phyloP scores from a whole-genome alignment of 768 basidiomycete genomes.

The Mycena latifolia region DNA sequence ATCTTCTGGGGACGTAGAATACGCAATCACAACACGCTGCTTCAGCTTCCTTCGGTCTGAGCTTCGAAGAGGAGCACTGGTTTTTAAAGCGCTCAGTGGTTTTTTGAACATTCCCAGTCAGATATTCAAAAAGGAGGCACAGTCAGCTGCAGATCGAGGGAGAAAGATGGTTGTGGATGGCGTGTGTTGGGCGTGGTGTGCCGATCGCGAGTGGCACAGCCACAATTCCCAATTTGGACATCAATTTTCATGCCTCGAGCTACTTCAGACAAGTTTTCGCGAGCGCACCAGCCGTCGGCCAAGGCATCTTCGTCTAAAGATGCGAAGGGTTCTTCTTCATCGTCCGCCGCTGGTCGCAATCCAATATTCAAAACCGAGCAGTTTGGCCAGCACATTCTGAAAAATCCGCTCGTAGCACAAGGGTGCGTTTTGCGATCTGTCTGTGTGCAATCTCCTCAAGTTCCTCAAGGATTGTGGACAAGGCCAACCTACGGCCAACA shows the following conservation, averaged over 20 bases:
- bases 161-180: too few species aligned
- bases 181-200: too few species aligned
- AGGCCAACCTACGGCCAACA: slow-evolving; percentile 94
- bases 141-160: too few species aligned
- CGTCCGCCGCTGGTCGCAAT: slow-evolving; percentile 70
- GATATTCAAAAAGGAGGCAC: too few species aligned
- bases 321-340: slow-evolving; percentile 49
- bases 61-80: slow-evolving; percentile 79
- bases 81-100: slow-evolving; percentile 75
- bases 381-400: slow-evolving; percentile 98
- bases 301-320: slow-evolving; percentile 55
- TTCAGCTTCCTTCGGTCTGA: slow-evolving; percentile 82
- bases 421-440: slow-evolving; percentile 64
- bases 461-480: slow-evolving; percentile 44
- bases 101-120: slow-evolving; percentile 79
- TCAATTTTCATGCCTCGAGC: slow-evolving; percentile 76
- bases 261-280: slow-evolving; percentile 78
- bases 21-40: slow-evolving; percentile 66
- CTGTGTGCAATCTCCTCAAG: not conserved
- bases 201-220: too few species aligned
- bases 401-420: slow-evolving; percentile 92
- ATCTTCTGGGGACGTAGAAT: slow-evolving; percentile 63
- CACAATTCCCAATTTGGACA: not conserved
- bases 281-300: slow-evolving; percentile 75
- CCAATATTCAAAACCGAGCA: slow-evolving; percentile 95